Evolutionary conservation across 257 asterid genomes (phyloP).

Genomic region (Lavandula angustifolia): DNA sequence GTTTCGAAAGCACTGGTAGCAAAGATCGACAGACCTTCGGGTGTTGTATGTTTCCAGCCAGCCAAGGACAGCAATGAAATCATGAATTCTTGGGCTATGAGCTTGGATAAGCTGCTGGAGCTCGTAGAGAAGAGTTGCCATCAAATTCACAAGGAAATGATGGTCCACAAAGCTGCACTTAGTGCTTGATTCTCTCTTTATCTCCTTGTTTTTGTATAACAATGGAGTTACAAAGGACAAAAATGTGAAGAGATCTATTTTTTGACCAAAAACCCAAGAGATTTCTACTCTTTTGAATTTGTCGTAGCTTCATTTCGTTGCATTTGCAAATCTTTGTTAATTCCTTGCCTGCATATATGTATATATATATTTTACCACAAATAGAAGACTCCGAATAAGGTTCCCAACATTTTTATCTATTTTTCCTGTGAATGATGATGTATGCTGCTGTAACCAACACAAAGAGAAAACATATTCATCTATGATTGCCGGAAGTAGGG

Average conservation of each 20-base stretch:
- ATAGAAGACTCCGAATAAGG: too few species aligned
- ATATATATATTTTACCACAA: too few species aligned
- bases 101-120: slow-evolving; percentile 98
- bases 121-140: slow-evolving; percentile 99
- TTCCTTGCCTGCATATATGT: too few species aligned
- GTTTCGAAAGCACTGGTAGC: slow-evolving; percentile 86
- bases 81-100: slow-evolving; percentile 83
- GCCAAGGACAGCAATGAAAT: slow-evolving; percentile 90
- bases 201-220: too few species aligned
- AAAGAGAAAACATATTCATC: not conserved
- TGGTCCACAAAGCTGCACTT: slow-evolving; percentile 87
- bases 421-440: too few species aligned
- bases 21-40: slow-evolving; percentile 86
- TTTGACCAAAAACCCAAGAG: too few species aligned
- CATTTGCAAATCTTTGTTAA: too few species aligned
- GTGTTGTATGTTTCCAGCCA: slow-evolving; percentile 70
- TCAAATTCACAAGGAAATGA: slow-evolving; percentile 97
- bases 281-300: too few species aligned
- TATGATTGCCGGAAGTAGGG: not conserved
- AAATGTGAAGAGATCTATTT: too few species aligned
- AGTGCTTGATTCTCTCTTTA: slow-evolving; percentile 40
- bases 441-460: not conserved
- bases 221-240: too few species aligned
- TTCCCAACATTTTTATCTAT: too few species aligned
- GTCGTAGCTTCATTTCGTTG: too few species aligned